These are phyloP conservation scores for Cadophora sp. DNA, from an alignment of 2,329 filamentous ascomycete genomes.

Conservation along the genomic window DNA sequence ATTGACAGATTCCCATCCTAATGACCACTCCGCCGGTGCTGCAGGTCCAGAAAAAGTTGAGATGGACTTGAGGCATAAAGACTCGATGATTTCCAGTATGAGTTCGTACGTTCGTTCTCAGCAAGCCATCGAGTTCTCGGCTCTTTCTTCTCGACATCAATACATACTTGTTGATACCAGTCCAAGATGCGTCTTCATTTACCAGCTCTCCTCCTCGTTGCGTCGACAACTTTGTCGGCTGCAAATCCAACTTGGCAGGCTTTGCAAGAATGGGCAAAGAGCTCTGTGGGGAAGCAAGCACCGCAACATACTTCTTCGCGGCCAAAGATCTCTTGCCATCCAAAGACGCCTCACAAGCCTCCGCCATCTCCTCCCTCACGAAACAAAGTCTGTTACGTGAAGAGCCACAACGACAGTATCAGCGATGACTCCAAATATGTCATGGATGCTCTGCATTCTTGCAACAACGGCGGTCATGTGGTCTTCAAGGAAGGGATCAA, in stretches of 20 bases:
- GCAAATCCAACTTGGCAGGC: constrained; percentile 36
- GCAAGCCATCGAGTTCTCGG: constrained; percentile 57
- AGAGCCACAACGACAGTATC: constrained; percentile 38
- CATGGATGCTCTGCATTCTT: constrained; percentile 60
- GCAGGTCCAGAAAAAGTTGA: neutral
- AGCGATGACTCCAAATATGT: constrained; percentile 53
- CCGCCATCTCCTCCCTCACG: constrained; percentile 32
- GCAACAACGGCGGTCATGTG: constrained; percentile 67
- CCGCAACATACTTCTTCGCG: constrained; percentile 38
- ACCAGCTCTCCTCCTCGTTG: constrained; percentile 32
- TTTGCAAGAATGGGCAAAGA: constrained; percentile 28
- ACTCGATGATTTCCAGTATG: constrained; percentile 24
- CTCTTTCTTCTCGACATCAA: constrained; percentile 5
- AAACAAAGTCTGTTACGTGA: constrained; percentile 40
- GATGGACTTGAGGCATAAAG: constrained; percentile 30
- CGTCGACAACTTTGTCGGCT: constrained; percentile 35
- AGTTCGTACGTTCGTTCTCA: neutral
- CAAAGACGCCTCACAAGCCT: constrained; percentile 35
- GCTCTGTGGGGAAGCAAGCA: constrained; percentile 21
- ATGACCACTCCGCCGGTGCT: constrained; percentile 16
- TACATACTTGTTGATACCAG: constrained; percentile 6
- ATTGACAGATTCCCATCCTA: constrained; percentile 31
- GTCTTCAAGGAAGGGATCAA: constrained; percentile 58
- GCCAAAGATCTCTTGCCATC: constrained; percentile 35
- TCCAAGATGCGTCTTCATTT: constrained; percentile 41